These are phyloP conservation scores for Tylopilus subfusipes DNA, from an alignment of 768 basidiomycete genomes.

Conservation along the genomic window DNA sequence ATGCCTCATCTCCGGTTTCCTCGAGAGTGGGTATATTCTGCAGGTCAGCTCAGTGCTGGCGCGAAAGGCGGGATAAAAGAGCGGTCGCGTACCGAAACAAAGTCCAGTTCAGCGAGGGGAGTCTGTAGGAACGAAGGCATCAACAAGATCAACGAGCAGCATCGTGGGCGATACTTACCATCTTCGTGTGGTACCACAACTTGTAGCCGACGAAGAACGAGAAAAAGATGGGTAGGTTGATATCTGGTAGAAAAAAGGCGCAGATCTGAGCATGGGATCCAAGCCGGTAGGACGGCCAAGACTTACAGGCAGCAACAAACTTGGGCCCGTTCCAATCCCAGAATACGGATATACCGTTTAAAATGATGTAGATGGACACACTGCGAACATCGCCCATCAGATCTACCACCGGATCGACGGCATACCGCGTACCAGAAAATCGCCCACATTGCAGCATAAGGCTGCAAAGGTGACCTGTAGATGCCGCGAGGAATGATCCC, in stretches of 20 bases:
- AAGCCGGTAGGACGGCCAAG: neutral
- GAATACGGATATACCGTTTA: slow-evolving; percentile 58
- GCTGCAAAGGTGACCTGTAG: slow-evolving; percentile 61
- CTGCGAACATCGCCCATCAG: neutral
- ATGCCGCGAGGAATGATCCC: slow-evolving; percentile 61
- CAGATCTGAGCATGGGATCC: neutral
- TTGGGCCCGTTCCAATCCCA: slow-evolving; percentile 53
- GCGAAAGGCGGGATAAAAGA: neutral
- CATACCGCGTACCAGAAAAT: slow-evolving; percentile 55
- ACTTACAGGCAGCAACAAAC: slow-evolving; percentile 45
- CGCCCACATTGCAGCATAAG: slow-evolving; percentile 69
- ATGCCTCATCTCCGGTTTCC: slow-evolving; percentile 52
- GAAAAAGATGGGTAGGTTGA: slow-evolving; percentile 41
- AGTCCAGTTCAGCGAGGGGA: slow-evolving; percentile 57
- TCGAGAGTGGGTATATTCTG: slow-evolving; percentile 66
- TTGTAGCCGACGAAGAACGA: slow-evolving; percentile 44
- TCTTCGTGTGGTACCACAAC: slow-evolving; percentile 25
- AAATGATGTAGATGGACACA: slow-evolving; percentile 50
- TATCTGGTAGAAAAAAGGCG: slow-evolving; percentile 30
- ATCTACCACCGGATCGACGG: slow-evolving; percentile 11
- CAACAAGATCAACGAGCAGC: neutral
- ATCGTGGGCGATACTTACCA: slow-evolving; percentile 7
- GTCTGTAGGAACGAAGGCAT: neutral
- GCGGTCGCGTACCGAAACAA: slow-evolving; percentile 50
- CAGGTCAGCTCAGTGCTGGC: neutral